Evolutionary conservation across 768 basidiomycete species (phyloP).

Genomic region (Phylloporus rhodoxanthus): DNA sequence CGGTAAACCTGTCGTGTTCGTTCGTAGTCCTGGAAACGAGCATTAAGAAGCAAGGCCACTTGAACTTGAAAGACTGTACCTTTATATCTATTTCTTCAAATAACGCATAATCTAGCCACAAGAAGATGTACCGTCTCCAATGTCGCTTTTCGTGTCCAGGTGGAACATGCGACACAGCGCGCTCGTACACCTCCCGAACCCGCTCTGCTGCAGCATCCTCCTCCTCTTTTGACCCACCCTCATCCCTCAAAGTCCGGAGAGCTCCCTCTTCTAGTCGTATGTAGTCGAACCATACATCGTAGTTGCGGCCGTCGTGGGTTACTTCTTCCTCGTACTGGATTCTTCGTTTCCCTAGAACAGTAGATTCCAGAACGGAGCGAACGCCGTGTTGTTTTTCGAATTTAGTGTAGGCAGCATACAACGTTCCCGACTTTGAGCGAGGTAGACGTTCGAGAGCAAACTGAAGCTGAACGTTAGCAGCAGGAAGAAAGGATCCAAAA

Average conservation of each 20-base stretch:
- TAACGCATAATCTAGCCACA: constrained; percentile 93
- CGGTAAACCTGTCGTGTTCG: constrained; percentile 90
- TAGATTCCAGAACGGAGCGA: constrained; percentile 80
- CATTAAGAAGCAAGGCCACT: constrained; percentile 1
- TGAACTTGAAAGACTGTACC: constrained; percentile 35
- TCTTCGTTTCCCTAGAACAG: constrained; percentile 93
- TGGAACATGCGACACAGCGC: constrained; percentile 92
- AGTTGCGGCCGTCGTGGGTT: constrained; percentile 84
- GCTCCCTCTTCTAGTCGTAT: constrained; percentile 89
- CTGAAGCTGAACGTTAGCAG: constrained; percentile 34
- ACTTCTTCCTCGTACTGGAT: constrained; percentile 99
- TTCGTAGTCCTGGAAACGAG: constrained; percentile 57
- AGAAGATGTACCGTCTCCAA: constrained; percentile 84
- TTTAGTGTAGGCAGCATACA: constrained; percentile 92
- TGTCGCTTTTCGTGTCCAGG: constrained; percentile 90
- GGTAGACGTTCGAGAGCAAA: constrained; percentile 94
- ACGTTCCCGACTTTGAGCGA: constrained; percentile 78
- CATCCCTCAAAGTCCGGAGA: constrained; percentile 64
- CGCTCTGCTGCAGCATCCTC: constrained; percentile 54
- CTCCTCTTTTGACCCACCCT: constrained; percentile 69
- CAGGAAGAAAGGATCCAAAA: neutral
- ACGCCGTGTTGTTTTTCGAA: constrained; percentile 98
- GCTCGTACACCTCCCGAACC: constrained; percentile 91
- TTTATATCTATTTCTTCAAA: constrained; percentile 97
- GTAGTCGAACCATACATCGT: constrained; percentile 98